These are phyloP conservation scores for Coemansia sp. DNA, from an alignment of 192 early-diverging fungal species.

Conservation along the genomic window DNA sequence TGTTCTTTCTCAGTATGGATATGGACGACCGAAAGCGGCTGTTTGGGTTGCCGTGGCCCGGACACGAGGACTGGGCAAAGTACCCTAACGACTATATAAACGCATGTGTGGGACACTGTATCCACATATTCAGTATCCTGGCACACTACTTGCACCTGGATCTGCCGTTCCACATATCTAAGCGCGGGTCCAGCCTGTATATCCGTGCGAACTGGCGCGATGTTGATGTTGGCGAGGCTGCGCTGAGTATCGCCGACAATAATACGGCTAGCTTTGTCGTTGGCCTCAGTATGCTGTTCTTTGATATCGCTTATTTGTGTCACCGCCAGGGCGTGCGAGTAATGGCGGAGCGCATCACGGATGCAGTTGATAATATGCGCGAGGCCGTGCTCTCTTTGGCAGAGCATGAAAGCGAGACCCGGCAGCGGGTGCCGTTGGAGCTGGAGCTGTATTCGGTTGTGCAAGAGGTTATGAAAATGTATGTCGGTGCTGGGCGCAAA, in stretches of 20 bases:
- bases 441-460: conserved; percentile 44
- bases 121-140: conserved; percentile 51
- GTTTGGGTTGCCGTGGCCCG: conserved; percentile 56
- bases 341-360: conserved; percentile 27
- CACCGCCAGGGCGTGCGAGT: conserved; percentile 45
- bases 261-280: conserved; percentile 40
- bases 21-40: conserved; percentile 32
- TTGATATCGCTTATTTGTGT: conserved; percentile 43
- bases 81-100: conserved; percentile 55
- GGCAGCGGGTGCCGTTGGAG: conserved; percentile 23
- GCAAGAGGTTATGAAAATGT: conserved; percentile 37
- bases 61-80: conserved; percentile 48
- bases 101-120: conserved; percentile 49
- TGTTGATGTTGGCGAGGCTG: conserved; percentile 40
- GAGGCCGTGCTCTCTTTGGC: conserved; percentile 29
- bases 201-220: conserved; percentile 47
- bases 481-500: conserved; percentile 13
- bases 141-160: conserved; percentile 42
- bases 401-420: conserved; percentile 21
- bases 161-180: conserved; percentile 43
- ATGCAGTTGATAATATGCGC: conserved; percentile 43
- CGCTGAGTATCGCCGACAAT: conserved; percentile 26
- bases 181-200: conserved; percentile 40
- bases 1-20: conserved; percentile 19
- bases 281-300: conserved; percentile 51